Evolutionary conservation across 108 stramenopile genomes (phyloP).

Genomic region (Conticribra weissflogii): DNA sequence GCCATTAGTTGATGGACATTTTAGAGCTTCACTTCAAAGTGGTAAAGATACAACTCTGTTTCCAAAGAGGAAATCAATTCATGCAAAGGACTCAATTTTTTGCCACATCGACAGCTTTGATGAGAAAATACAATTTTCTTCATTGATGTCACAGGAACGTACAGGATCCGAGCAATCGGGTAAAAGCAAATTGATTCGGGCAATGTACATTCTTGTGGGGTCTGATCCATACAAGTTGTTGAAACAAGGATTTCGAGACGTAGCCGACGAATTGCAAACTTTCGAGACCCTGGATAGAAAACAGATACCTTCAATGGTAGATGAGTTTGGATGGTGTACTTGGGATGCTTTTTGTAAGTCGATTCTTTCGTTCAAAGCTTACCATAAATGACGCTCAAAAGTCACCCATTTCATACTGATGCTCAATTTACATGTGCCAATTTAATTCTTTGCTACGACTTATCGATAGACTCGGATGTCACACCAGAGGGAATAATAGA

Average conservation of each 20-base stretch:
- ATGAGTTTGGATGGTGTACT: constrained; percentile 77
- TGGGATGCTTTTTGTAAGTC: constrained; percentile 72
- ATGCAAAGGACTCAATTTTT: constrained; percentile 18
- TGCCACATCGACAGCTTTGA: constrained; percentile 50
- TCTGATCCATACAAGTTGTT: constrained; percentile 47
- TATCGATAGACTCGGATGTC: constrained; percentile 44
- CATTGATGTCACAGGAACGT: neutral
- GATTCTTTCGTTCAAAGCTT: neutral
- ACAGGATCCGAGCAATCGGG: neutral
- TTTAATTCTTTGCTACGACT: too few relatives aligned
- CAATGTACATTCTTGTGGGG: constrained; percentile 45
- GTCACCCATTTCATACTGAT: too few relatives aligned
- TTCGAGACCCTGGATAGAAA: constrained; percentile 44
- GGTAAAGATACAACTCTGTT: neutral
- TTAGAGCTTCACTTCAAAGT: constrained; percentile 34
- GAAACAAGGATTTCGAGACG: constrained; percentile 32
- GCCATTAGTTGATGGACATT: constrained; percentile 50
- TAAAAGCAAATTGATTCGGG: constrained; percentile 18
- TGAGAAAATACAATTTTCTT: neutral
- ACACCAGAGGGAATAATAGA: constrained; percentile 46
- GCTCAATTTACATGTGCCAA: too few relatives aligned
- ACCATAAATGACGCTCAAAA: too few relatives aligned
- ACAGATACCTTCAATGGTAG: constrained; percentile 36
- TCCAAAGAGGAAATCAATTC: neutral
- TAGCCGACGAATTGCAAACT: constrained; percentile 27